Evolutionary conservation across 2,329 filamentous ascomycete genomes (phyloP).

Genomic region (Aureobasidium sp.): DNA sequence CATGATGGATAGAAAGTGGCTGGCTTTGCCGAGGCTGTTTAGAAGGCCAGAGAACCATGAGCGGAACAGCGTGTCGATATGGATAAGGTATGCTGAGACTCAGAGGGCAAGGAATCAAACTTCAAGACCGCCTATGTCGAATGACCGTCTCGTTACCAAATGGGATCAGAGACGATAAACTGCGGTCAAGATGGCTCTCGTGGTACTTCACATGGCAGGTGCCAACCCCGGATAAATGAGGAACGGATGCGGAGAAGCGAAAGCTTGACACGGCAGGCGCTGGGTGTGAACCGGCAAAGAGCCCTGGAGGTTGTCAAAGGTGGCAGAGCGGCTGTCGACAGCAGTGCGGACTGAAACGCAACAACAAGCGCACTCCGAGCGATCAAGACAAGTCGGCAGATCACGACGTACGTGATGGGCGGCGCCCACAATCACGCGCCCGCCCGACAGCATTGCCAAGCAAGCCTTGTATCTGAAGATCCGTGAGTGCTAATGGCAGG

Average conservation of each 20-base stretch:
- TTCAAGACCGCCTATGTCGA: background rate
- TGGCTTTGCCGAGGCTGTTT: background rate
- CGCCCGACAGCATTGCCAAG: conserved; percentile 9
- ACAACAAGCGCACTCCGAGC: background rate
- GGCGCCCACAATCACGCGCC: conserved; percentile 7
- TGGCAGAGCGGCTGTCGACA: background rate
- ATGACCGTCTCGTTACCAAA: too few species aligned
- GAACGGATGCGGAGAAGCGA: conserved; percentile 4
- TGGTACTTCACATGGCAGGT: conserved; percentile 1
- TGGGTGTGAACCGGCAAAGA: background rate
- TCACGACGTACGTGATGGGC: conserved; percentile 8
- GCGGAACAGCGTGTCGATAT: background rate
- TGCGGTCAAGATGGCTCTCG: background rate
- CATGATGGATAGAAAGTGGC: background rate
- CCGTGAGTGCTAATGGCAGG: background rate
- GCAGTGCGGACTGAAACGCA: background rate
- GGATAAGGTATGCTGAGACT: background rate
- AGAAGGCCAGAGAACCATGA: background rate
- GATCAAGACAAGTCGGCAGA: conserved; percentile 3
- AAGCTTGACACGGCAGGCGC: conserved; percentile 2
- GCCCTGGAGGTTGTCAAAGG: background rate
- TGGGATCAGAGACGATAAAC: background rate
- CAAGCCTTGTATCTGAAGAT: background rate
- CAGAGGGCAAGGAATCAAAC: background rate
- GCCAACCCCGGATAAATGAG: conserved; percentile 10